Base-by-base conservation (phyloP, 441 rosid species). In the Adansonia rubrostipa region DNA sequence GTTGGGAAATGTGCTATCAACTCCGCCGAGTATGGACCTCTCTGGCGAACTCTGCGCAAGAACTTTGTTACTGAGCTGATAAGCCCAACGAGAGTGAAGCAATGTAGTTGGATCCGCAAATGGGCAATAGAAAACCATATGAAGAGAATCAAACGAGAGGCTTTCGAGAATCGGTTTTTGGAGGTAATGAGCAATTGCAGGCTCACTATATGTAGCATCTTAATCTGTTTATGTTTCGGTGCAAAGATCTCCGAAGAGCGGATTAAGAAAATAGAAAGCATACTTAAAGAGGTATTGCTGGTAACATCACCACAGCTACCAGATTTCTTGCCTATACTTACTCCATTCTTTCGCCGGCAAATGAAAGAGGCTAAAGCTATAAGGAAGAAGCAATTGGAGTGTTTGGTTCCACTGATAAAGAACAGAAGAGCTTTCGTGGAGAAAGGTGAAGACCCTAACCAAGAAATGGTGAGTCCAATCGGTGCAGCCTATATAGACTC, bases 401-500 rank as follows among this genome's bases (percentile, higher is more conserved):
- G 96, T 74, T 79, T 95, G 81, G 89, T 85, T 63, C 97, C 98
- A 14, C 71, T 95, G 75, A 89, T 95, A 33, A 84, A 85, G 71
- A 87, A 81, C 61, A 85, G 98, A 28, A 91, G 85, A 63, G 87
- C 83, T 19, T 95, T 92, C 65, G 87, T 88, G 0, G 89, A 89
- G 28, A 79, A 81, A 7, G 84, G 83, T n/a, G 86, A 82, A 66
- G 73, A 82, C 56, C 85, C 82, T 42, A 77, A 78, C 60, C 80
- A 77, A n/a, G 94, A 93, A 73, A 93, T 93, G 99, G 96, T 85
- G 78, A 95, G 99, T 82, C 96, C 92, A 0, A 79, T 90, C 1
- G 99, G 98, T 19, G 97, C 99, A 0, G 98, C 99, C 5, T 95
- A 95, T 20, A 83, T 95, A 11, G 98, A 95, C 73, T 95, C 98